A percentile compares a stretch with the other conserved stretches of the same genome.
Conservation (phyloP, 192 early-diverging fungal species). For the Diversispora epigaea region DNA sequence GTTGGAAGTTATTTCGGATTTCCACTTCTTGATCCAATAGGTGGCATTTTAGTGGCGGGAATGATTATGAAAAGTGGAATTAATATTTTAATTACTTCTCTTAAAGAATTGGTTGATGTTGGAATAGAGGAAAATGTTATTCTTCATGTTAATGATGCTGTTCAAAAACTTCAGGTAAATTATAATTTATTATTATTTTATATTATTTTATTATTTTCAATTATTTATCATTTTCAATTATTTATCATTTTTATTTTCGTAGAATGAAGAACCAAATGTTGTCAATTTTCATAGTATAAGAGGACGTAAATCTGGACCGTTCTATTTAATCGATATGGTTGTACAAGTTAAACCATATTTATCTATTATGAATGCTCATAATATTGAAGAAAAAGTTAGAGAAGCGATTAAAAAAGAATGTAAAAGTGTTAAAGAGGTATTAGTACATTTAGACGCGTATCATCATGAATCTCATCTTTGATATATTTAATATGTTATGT, state of each 20-base stretch:
- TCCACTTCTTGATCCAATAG: conserved; percentile 71
- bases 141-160: conserved; percentile 31
- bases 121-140: conserved; percentile 34
- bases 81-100: conserved; percentile 44
- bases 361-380: conserved; percentile 48
- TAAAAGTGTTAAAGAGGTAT: conserved; percentile 41
- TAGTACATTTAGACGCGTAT: conserved; percentile 42
- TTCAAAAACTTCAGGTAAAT: conserved; percentile 23
- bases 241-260: neutral
- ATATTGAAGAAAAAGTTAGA: conserved; percentile 37
- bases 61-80: conserved; percentile 68
- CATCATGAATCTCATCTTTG: conserved; percentile 34
- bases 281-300: conserved; percentile 46
- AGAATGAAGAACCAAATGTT: conserved; percentile 41
- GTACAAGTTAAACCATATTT: conserved; percentile 52
- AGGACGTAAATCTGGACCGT: conserved; percentile 60
- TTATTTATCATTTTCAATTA: neutral
- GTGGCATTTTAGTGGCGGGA: conserved; percentile 71
- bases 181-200: neutral
- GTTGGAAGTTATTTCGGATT: conserved; percentile 70
- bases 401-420: conserved; percentile 35
- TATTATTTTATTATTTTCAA: neutral
- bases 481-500: no score
- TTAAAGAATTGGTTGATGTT: conserved; percentile 45
- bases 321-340: conserved; percentile 52